These are phyloP conservation scores for Thuidium tamariscinum DNA, from an alignment of 225 moss, liverwort and hornwort genomes.

Conservation along the genomic window DNA sequence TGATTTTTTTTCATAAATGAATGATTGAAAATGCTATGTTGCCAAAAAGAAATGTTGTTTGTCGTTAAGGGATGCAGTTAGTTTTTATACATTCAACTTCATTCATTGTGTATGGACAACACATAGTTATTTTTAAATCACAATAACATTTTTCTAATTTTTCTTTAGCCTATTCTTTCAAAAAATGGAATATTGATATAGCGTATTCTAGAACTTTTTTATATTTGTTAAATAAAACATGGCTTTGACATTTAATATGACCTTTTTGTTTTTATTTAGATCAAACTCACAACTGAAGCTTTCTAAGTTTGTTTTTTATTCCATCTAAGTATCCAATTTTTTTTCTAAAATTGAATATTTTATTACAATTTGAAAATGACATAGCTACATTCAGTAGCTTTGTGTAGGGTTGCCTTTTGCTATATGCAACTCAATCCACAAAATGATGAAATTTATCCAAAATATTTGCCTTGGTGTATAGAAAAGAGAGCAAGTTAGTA, in stretches of 20 bases:
- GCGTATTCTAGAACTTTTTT: not conserved
- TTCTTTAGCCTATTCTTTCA: not conserved
- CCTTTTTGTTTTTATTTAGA: not conserved
- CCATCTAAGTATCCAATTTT: accelerated
- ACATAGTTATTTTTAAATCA: not conserved
- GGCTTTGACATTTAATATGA: not conserved
- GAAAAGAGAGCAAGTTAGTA: too few species aligned
- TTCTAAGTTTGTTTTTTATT: not conserved
- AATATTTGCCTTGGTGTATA: too few species aligned
- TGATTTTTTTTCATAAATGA: accelerated
- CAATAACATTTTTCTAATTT: not conserved
- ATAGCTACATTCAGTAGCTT: too few species aligned
- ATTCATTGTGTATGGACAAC: not conserved
- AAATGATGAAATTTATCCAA: too few species aligned
- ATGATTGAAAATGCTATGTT: not conserved
- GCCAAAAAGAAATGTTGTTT: not conserved
- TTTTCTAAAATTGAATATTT: not conserved
- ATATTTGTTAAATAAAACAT: not conserved
- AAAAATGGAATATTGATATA: not conserved
- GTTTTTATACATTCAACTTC: not conserved
- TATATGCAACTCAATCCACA: too few species aligned
- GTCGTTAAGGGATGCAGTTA: accelerated
- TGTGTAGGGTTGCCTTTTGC: too few species aligned
- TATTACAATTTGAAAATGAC: not conserved
- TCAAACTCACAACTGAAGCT: not conserved